phyloP scores from a whole-genome alignment of 371 early-diverging fungal species.

The Choanephora cucurbitarum region DNA sequence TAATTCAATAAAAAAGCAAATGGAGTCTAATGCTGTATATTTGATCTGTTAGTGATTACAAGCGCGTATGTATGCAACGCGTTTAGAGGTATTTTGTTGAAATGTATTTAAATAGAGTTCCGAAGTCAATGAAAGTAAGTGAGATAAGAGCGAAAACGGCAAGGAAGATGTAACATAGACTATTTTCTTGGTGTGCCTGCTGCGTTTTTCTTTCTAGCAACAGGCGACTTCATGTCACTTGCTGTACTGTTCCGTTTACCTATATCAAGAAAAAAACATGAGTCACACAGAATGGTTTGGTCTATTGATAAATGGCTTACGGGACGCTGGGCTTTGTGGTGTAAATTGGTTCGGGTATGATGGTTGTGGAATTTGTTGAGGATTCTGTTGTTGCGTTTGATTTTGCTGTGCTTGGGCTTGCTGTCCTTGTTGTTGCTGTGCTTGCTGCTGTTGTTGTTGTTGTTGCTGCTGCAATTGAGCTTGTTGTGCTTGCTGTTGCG shows the following conservation, averaged over 20 bases:
- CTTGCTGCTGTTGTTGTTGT: constrained; percentile 17
- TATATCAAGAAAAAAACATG: neutral
- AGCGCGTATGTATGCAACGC: too few species aligned
- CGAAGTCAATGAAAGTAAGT: too few species aligned
- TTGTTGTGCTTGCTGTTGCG: neutral
- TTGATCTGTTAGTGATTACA: too few species aligned
- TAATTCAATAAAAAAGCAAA: too few species aligned
- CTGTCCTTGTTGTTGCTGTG: constrained; percentile 15
- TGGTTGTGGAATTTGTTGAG: constrained; percentile 19
- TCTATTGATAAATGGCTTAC: constrained; percentile 10
- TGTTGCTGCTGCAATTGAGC: constrained; percentile 19
- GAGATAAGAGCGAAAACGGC: too few species aligned
- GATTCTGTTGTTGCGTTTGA: constrained; percentile 7
- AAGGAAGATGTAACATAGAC: neutral
- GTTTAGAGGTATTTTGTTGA: too few species aligned
- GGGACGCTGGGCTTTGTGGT: constrained; percentile 23
- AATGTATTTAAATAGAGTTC: too few species aligned
- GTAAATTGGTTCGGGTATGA: constrained; percentile 22
- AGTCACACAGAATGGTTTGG: neutral
- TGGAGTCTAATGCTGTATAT: too few species aligned
- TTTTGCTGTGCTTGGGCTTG: constrained; percentile 2
- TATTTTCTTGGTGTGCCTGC: constrained; percentile 7
- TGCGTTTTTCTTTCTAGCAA: constrained; percentile 16
- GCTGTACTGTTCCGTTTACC: constrained; percentile 26
- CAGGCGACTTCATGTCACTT: constrained; percentile 24